A percentile compares a stretch with the other conserved stretches of the same genome.
phyloP scores from a whole-genome alignment of 371 early-diverging fungal genomes.

The Syncephalastrum racemosum region DNA sequence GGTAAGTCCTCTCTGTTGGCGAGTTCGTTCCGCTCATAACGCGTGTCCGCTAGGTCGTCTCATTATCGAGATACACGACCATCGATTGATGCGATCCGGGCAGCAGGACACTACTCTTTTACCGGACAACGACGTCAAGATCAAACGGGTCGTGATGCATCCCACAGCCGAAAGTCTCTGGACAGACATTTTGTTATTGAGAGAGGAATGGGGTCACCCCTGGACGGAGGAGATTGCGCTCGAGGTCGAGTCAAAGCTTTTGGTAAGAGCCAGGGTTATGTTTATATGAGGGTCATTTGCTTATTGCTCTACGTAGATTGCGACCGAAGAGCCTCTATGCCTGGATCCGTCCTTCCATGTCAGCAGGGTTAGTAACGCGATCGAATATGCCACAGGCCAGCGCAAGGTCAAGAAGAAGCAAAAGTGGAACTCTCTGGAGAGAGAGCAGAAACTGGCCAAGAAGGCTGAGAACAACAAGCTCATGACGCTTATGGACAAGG shows the following conservation, averaged over 20 bases:
- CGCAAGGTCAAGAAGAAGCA: conserved; percentile 47
- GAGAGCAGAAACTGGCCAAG: conserved; percentile 58
- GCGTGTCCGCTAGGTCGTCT: conserved; percentile 40
- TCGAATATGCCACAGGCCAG: conserved; percentile 38
- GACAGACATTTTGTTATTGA: conserved; percentile 58
- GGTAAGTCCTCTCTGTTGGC: conserved; percentile 25
- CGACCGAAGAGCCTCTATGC: conserved; percentile 59
- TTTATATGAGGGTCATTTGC: background rate
- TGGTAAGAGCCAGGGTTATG: conserved; percentile 36
- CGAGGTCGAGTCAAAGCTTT: conserved; percentile 56
- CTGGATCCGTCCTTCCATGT: conserved; percentile 62
- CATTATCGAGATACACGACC: conserved; percentile 61
- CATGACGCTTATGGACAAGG: conserved; percentile 64
- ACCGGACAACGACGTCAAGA: conserved; percentile 9
- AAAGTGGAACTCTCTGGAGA: conserved; percentile 62
- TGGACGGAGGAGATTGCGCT: conserved; percentile 54
- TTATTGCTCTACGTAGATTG: conserved; percentile 33
- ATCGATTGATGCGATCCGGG: conserved; percentile 26
- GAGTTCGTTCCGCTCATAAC: background rate
- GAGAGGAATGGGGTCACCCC: conserved; percentile 52
- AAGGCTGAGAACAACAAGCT: conserved; percentile 59
- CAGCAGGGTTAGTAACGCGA: conserved; percentile 56
- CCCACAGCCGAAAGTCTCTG: conserved; percentile 62
- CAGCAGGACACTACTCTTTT: conserved; percentile 13
- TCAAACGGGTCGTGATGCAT: conserved; percentile 50